These are phyloP conservation scores for Pisolithus tinctorius DNA, from an alignment of 768 basidiomycete genomes.

Conservation along the genomic window DNA sequence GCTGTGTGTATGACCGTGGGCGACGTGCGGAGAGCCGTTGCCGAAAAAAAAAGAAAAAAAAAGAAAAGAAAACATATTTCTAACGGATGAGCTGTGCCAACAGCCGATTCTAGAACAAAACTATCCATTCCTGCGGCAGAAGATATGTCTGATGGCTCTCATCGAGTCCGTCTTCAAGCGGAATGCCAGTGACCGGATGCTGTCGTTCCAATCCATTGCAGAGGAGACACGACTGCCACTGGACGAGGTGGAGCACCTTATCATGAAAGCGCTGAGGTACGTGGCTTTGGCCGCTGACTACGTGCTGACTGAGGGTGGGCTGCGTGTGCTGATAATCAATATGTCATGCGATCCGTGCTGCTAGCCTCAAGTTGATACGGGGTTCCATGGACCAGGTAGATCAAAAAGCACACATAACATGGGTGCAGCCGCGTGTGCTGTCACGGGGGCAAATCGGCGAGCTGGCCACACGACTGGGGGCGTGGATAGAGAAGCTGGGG, in stretches of 20 bases:
- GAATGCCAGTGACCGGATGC: constrained; percentile 71
- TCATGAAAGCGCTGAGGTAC: constrained; percentile 97
- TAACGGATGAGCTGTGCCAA: constrained; percentile 13
- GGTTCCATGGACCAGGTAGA: constrained; percentile 91
- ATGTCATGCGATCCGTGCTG: constrained; percentile 6
- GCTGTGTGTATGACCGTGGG: constrained; percentile 22
- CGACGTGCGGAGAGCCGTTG: constrained; percentile 22
- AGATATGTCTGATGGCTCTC: constrained; percentile 98
- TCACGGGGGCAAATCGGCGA: constrained; percentile 79
- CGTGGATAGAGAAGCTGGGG: constrained; percentile 74
- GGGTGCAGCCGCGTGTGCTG: constrained; percentile 96
- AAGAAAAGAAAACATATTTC: constrained; percentile 10
- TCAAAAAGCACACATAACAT: constrained; percentile 77
- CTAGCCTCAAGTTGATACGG: constrained; percentile 83
- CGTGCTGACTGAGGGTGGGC: constrained; percentile 8
- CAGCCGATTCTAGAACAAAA: constrained; percentile 92
- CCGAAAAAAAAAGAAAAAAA: constrained; percentile 5
- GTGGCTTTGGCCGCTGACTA: constrained; percentile 17
- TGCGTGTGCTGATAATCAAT: constrained; percentile 22
- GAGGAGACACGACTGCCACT: constrained; percentile 85
- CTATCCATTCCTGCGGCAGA: constrained; percentile 88
- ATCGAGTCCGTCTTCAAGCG: constrained; percentile 95
- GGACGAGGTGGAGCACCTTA: constrained; percentile 91
- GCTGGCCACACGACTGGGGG: constrained; percentile 63
- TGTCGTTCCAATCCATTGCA: constrained; percentile 89